Base-by-base conservation (phyloP, 306 rosid species). In the Amphicarpaea edgeworthii region DNA sequence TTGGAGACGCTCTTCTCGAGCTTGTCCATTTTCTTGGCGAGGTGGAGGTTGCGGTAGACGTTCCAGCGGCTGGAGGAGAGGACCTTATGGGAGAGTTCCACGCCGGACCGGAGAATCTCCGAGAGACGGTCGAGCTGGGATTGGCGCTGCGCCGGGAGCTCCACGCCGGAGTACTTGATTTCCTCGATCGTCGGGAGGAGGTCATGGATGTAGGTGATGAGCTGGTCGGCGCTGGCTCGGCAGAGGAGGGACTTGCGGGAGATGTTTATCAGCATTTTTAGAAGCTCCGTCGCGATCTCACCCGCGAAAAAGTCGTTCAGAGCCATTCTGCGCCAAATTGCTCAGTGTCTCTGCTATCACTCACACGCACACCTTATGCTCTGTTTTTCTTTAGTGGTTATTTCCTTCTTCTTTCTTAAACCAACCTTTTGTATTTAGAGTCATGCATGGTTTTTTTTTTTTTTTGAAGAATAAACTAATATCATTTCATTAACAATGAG, bases 151-250 rank as follows among this genome's bases (percentile, higher is more conserved):
- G 79, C 79, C 2, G 93, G 53, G 7, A 95, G 82, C 76, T 95
- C 98, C 0, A 89, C 89, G 69, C 98, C 98, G 7, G 93, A 85
- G 88, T 85, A 89, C 32, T 90, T 95, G 82, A 95, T 90, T 40
- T 92, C 97, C 20, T 84, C 68, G 41, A 95, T 86, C 10, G 82
- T 87, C 0, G 97, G 97, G 8, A 75, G 73, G 57, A 90, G 77
- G 12, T 85, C 76, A 0, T 47, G 3, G 53, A 95, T 76, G 68
- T 62, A 59, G 7, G 3, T 0, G 1, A 26, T 71, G 54, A 95
- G 89, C 30, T 79, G 82, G 8, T 91, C 90, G 0, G 97, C 98
- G 32, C 83, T 90, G 2, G 86, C 3, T 28, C 78, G 86, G 87
- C 93, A 88, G 15, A 79, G 67, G 7, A 85, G 79, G 4, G 96